Base-by-base conservation (phyloP, 176 grass and related monocot species). In the Carex pumila region DNA sequence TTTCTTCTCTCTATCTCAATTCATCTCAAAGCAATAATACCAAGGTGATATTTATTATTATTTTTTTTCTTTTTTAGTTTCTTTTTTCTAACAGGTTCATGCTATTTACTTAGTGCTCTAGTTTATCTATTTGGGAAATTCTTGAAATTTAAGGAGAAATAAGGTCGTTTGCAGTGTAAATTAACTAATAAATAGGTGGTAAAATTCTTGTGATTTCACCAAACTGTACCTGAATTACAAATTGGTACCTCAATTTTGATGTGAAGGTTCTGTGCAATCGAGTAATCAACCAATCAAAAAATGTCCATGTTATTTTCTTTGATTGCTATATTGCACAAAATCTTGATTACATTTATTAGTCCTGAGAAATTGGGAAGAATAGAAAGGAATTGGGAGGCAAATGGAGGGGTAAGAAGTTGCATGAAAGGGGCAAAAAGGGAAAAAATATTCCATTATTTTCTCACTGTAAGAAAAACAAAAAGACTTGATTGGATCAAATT, bases 21-120 rank as follows among this genome's bases (percentile, higher is more conserved):
- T 75, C 41, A 30, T 78, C 84, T 55, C 58, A 79, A 59, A 72
- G 77, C 36, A 6, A 82, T 36, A 17, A 19, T 63, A 53, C n/a
- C 49, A 85, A 77, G 72, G 72, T 77, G 72, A 82, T 77, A 18
- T 49, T 43, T 62, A 11, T 82, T 63, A 30, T 30, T 68, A 49
- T 31, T 77, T 3, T 85, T 64, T 73, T 31, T 14, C 56, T 6
- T 7, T 14, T 5, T 14, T 21, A 0, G 17, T 70, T 73, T 52
- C 17, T 39, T 49, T 72, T 72, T 47, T 2, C 7, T 47, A 47
- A 71, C 18, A 0, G 37, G 31, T 37, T 67, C 65, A 37, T 67
- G 65, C 13, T 36, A 7, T 30, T 75, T 75, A 75, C n/a, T 75
- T 5, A 13, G 19, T 75, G 11, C 22, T 53, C 47, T 73, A 52